Evolutionary conservation across 257 asterid species (phyloP).

Genomic region (Voacanga thouarsii): DNA sequence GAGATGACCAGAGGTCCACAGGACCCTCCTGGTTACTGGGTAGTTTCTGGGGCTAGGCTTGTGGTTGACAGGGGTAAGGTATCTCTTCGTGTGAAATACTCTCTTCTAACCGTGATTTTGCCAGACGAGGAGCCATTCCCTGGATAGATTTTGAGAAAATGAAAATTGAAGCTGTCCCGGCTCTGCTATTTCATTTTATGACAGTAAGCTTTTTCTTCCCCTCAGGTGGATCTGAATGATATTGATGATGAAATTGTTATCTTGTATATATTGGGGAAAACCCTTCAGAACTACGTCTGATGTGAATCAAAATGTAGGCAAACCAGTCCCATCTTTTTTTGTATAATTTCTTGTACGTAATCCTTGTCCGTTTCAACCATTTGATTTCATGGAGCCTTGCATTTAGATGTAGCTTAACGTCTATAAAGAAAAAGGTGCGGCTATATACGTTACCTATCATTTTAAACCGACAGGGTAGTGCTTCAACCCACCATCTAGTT

Average conservation of each 20-base stretch:
- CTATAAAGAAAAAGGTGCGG: no score
- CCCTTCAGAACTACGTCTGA: not conserved
- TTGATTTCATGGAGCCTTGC: not conserved
- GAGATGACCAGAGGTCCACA: constrained; percentile 82
- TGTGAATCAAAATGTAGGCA: not conserved
- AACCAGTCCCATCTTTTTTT: not conserved
- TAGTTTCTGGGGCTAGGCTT: constrained; percentile 77
- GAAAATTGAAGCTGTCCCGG: not conserved
- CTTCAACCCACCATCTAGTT: no score
- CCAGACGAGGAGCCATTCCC: constrained; percentile 48
- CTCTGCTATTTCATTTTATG: not conserved
- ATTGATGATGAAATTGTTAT: not conserved
- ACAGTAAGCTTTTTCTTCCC: not conserved
- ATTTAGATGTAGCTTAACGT: not conserved
- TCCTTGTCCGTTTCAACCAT: not conserved
- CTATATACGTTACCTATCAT: no score
- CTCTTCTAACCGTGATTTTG: constrained; percentile 48
- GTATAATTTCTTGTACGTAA: not conserved
- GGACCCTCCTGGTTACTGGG: constrained; percentile 78
- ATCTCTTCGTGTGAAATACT: constrained; percentile 65
- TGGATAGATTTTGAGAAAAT: constrained; percentile 1
- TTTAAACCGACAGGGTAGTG: no score
- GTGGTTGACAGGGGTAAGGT: constrained; percentile 59
- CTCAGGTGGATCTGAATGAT: not conserved
- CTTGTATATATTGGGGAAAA: not conserved